Evolutionary conservation across 148 eudicot genomes (phyloP).

Genomic region (Nyssa sinensis): DNA sequence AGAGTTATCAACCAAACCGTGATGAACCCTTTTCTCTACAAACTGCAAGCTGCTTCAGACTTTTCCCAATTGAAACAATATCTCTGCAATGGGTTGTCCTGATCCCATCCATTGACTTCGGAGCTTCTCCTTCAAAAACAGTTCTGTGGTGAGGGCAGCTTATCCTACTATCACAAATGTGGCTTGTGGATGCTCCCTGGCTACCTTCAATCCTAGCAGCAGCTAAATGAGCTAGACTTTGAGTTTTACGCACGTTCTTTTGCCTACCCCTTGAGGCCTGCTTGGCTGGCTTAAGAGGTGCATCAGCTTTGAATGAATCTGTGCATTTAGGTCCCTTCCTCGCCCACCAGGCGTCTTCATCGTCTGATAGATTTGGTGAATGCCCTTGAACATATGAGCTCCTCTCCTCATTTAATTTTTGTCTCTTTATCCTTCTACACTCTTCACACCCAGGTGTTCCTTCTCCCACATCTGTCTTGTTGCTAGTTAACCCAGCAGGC

Average conservation of each 20-base stretch:
- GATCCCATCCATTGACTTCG: slow-evolving; percentile 41
- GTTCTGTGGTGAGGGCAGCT: slow-evolving; percentile 79
- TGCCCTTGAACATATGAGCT: slow-evolving; percentile 45
- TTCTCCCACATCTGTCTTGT: slow-evolving; percentile 42
- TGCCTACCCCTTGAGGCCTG: slow-evolving; percentile 86
- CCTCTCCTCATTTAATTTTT: slow-evolving; percentile 64
- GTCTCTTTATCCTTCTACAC: slow-evolving; percentile 79
- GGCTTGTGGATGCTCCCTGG: slow-evolving; percentile 99
- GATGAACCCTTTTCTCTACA: slow-evolving; percentile 66
- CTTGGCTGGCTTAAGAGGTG: slow-evolving; percentile 76
- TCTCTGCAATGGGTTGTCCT: slow-evolving; percentile 40
- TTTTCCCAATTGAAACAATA: slow-evolving; percentile 65
- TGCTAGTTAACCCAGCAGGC: slow-evolving; percentile 37
- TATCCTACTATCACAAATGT: slow-evolving; percentile 80
- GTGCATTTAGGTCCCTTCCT: slow-evolving; percentile 59
- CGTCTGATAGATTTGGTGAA: slow-evolving; percentile 47
- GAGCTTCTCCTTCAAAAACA: slow-evolving; percentile 52
- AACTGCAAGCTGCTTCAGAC: slow-evolving; percentile 61
- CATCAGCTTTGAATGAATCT: slow-evolving; percentile 60
- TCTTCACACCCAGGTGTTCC: slow-evolving; percentile 95
- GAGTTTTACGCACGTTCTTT: slow-evolving; percentile 85
- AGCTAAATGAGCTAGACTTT: slow-evolving; percentile 90
- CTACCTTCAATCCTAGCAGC: slow-evolving; percentile 93
- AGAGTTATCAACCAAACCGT: slow-evolving; percentile 69
- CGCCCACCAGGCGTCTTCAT: slow-evolving; percentile 93